Conservation (phyloP, 371 early-diverging fungal species). For the Mortierella sp. region DNA sequence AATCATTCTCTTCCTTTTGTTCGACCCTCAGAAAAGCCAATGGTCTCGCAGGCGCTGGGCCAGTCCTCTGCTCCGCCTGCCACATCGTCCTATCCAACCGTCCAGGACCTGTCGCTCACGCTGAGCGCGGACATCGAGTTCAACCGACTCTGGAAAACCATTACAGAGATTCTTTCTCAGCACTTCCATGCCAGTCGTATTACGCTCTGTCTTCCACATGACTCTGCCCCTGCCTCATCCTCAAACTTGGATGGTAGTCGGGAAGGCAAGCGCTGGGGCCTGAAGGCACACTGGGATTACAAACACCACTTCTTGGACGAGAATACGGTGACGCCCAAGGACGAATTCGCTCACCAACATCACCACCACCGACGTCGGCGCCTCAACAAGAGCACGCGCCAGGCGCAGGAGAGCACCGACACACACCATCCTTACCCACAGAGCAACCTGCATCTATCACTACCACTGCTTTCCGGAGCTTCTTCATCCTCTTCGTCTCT, state of each 20-base stretch:
- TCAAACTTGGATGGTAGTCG: slow-evolving; percentile 30
- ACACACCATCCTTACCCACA: slow-evolving; percentile 6
- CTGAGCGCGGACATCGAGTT: slow-evolving; percentile 50
- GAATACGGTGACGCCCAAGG: slow-evolving; percentile 49
- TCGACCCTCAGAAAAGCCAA: slow-evolving; percentile 3
- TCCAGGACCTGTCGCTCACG: slow-evolving; percentile 49
- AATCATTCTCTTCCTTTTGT: slow-evolving; percentile 7
- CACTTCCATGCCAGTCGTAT: slow-evolving; percentile 45
- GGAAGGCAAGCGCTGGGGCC: slow-evolving; percentile 34
- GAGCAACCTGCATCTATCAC: slow-evolving; percentile 17
- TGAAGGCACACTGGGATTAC: slow-evolving; percentile 50
- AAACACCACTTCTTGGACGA: slow-evolving; percentile 49
- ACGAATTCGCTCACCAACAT: slow-evolving; percentile 47
- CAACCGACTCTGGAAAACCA: slow-evolving; percentile 46
- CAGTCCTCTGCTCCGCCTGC: slow-evolving; percentile 5
- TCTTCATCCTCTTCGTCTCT: slow-evolving; percentile 37
- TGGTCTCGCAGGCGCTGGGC: slow-evolving; percentile 23
- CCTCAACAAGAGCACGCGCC: slow-evolving; percentile 31
- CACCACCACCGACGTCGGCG: slow-evolving; percentile 45
- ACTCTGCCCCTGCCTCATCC: slow-evolving; percentile 27
- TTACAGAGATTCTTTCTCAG: slow-evolving; percentile 50
- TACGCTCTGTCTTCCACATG: slow-evolving; percentile 42
- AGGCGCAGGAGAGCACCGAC: slow-evolving; percentile 8
- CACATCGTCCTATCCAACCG: slow-evolving; percentile 24
- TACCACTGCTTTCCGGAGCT: slow-evolving; percentile 23